Evolutionary conservation across 2,329 filamentous ascomycete species (phyloP).

Genomic region (Talaromyces sp.): DNA sequence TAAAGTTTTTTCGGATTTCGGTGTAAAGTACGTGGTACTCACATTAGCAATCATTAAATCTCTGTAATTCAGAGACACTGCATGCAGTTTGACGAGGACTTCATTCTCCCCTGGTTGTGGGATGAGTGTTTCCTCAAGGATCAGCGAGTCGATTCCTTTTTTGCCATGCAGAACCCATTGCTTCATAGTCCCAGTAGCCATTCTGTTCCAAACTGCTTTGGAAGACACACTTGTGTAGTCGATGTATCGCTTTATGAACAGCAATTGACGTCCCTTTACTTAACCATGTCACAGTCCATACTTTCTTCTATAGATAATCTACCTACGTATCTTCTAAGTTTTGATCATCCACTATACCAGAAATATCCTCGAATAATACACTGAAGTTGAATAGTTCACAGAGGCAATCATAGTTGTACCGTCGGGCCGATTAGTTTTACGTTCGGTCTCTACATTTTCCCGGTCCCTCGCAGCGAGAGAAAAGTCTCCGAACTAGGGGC

Average conservation of each 20-base stretch:
- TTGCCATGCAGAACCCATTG: not conserved
- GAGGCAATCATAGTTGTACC: not conserved
- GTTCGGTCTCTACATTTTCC: not conserved
- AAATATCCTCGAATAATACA: not conserved
- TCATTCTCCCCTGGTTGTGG: not conserved
- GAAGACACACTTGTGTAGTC: not conserved
- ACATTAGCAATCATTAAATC: not conserved
- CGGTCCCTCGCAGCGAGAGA: not conserved
- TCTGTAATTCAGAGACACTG: not conserved
- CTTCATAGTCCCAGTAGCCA: not conserved
- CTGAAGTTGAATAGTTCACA: not conserved
- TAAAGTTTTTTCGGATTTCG: no score
- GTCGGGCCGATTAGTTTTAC: not conserved
- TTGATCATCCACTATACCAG: not conserved
- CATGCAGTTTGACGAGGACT: not conserved
- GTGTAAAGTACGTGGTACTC: not conserved
- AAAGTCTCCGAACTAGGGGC: not conserved
- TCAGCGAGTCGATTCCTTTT: not conserved
- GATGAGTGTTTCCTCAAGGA: not conserved
- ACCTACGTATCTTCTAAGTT: not conserved
- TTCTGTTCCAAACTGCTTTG: not conserved
- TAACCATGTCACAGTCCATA: no score
- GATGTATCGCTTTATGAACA: not conserved
- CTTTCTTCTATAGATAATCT: not conserved
- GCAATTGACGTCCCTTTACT: not conserved